A percentile compares a stretch with the other conserved stretches of the same genome.
Evolutionary conservation across 2,329 filamentous ascomycete genomes (phyloP).

Genomic region (Cladorrhinum sp.): DNA sequence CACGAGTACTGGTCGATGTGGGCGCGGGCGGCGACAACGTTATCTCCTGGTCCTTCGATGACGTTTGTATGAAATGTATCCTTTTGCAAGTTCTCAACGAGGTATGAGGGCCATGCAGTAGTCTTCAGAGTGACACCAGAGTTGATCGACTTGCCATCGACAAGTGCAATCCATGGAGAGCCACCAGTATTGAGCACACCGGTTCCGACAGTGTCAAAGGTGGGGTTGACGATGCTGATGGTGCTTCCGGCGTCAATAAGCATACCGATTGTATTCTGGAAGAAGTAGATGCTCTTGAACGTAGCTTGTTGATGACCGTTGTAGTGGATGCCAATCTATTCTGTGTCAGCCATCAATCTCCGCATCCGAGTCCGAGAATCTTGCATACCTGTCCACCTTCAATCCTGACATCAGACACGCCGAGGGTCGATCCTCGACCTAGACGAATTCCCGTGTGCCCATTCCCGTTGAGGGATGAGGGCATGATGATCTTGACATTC

Average conservation of each 20-base stretch:
- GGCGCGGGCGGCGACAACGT: slow-evolving; percentile 30
- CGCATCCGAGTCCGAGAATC: slow-evolving; percentile 7
- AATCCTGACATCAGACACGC: slow-evolving; percentile 40
- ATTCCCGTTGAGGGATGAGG: slow-evolving; percentile 33
- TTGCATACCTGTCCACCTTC: slow-evolving; percentile 39
- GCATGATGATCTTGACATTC: slow-evolving; percentile 43
- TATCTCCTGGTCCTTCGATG: slow-evolving; percentile 33
- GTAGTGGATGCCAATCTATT: slow-evolving; percentile 42
- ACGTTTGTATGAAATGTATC: slow-evolving; percentile 37
- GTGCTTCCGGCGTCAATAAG: slow-evolving; percentile 38
- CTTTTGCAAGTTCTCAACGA: slow-evolving; percentile 44
- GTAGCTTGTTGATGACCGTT: slow-evolving; percentile 43
- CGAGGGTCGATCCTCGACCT: slow-evolving; percentile 41
- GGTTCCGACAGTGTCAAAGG: slow-evolving; percentile 40
- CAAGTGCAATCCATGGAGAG: slow-evolving; percentile 39
- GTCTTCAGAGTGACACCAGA: slow-evolving; percentile 41
- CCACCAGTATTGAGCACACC: slow-evolving; percentile 38
- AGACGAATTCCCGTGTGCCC: slow-evolving; percentile 43
- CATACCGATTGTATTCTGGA: slow-evolving; percentile 40
- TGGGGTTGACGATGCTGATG: slow-evolving; percentile 39
- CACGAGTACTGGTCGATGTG: slow-evolving; percentile 42
- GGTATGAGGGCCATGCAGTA: slow-evolving; percentile 38
- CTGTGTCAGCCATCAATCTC: background rate
- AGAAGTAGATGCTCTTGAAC: slow-evolving; percentile 45
- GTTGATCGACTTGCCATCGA: slow-evolving; percentile 41